Base-by-base conservation (phyloP, 2,329 filamentous ascomycete species). In the Penicillium corylophilum region DNA sequence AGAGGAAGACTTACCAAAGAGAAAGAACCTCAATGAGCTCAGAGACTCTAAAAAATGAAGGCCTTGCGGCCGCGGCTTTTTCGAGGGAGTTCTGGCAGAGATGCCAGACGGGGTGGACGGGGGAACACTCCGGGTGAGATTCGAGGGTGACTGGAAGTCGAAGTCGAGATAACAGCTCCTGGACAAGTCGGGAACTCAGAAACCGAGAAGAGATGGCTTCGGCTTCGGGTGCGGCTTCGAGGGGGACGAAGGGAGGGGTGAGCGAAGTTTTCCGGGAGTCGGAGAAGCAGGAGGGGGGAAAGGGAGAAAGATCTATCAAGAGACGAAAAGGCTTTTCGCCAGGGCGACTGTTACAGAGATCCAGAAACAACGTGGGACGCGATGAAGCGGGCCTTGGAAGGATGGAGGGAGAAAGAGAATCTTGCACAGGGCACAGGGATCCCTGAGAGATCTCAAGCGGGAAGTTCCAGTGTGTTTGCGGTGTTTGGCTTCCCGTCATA, bases 41-140 rank as follows among this genome's bases (percentile, higher is more conserved):
- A 65, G 64, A 55, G 41, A 60, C 50, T 54, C 51, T 54, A 49
- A 46, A 51, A 51, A 57, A 58, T 50, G 58, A 57, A 13, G 57
- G 59, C 67, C 64, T 55, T 61, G 56, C 54, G 64, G 67, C 66
- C 68, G 62, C 54, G 60, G 44, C 52, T 43, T 41, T 51, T 53
- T 45, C 56, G 53, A 47, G 51, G 45, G 49, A 28, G 44, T 59
- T 65, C 62, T 63, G 63, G 61, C 57, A 55, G 61, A 44, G 55
- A 64, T 57, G 57, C 61, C 65, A 60, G 63, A 63, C 28, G 53
- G 45, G 23, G 56, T 54, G 45, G 42, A 64, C 50, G 48, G 50
- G 53, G 47, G 56, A 48, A 48, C 56, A 54, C 57, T 63, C 54
- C 50, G 44, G 54, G 44, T 44, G 48, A 26, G 46, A 48, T 59